Base-by-base conservation (phyloP, 768 basidiomycete genomes). In the Mycena epipterygia region DNA sequence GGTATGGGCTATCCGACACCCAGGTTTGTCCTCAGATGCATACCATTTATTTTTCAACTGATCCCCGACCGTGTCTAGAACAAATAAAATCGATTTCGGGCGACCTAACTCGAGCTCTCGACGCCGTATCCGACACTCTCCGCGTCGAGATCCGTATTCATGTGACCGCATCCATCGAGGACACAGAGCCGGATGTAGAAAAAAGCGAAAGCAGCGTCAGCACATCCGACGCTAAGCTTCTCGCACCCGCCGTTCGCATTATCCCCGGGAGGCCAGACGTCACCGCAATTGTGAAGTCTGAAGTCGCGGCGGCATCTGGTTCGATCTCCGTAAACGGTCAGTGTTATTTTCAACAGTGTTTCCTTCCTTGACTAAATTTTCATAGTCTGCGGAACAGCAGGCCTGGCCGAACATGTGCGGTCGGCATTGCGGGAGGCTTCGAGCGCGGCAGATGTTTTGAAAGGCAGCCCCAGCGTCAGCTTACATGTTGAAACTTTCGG, bases 261-360 rank as follows among this genome's bases (percentile, higher is more conserved):
- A 69, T 73, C 41, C 41, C 46, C 0, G 82, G 84, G 5, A 73
- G 84, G 5, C 83, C 84, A 0, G 76, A 85, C 49, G 23, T 85
- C 12, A 41, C 60, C 23, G 60, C 65, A 0, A 72, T 85, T 0
- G 39, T 86, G 25, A 56, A 62, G 0, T 80, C 81, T 9, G 81
- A 84, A 53, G 77, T 80, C 25, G 72, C 61, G 9, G 66, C 65
- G 21, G 75, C 78, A 17, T 64, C 68, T 3, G 81, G 84, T 25
- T 73, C 77, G n/a, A 75, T 84, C 73, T 81, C 83, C 25, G 84
- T 87, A 11, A 83, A 79, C 17, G 86, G 85, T 85, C 55, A 33
- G 83, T 72, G 1, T 23, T 27, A 7, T 13, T 5, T 13, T 1
- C 12, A 21, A 13, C 29, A 35, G 44, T 16, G 14, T 21, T 3